These are phyloP conservation scores for Tagetes erecta DNA, from an alignment of 129 eudicot species.

Conservation along the genomic window DNA sequence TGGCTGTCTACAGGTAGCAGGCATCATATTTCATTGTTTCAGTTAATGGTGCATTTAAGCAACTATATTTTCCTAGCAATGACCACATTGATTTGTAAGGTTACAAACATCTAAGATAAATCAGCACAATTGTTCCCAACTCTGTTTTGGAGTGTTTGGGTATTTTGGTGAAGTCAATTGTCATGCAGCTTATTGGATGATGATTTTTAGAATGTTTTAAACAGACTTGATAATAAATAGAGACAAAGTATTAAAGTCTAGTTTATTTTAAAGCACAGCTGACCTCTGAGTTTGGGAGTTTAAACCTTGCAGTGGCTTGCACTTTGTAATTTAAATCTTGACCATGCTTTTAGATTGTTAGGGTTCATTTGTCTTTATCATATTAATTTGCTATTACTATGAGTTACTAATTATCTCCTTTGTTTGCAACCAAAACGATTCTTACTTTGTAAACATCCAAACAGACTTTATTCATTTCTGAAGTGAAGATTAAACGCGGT, in stretches of 20 bases:
- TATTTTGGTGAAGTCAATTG: background rate
- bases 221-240: background rate
- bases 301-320: background rate
- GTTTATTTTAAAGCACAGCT: background rate
- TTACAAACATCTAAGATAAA: background rate
- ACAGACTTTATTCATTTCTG: background rate
- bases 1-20: constrained; percentile 78
- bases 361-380: too few species aligned
- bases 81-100: too few species aligned
- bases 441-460: background rate
- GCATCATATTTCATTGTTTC: background rate
- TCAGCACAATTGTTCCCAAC: background rate
- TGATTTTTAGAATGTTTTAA: too few species aligned
- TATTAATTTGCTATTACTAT: background rate
- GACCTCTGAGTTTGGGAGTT: background rate
- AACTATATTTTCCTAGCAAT: too few species aligned
- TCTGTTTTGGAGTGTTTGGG: background rate
- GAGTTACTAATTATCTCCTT: background rate
- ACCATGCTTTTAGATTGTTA: too few species aligned
- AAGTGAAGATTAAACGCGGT: background rate
- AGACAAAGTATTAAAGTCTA: background rate
- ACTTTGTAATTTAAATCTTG: too few species aligned
- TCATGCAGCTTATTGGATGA: background rate
- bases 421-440: background rate
- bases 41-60: too few species aligned